Evolutionary conservation across 352 stramenopile species (phyloP).

Genomic region (Plasmopara muralis): DNA sequence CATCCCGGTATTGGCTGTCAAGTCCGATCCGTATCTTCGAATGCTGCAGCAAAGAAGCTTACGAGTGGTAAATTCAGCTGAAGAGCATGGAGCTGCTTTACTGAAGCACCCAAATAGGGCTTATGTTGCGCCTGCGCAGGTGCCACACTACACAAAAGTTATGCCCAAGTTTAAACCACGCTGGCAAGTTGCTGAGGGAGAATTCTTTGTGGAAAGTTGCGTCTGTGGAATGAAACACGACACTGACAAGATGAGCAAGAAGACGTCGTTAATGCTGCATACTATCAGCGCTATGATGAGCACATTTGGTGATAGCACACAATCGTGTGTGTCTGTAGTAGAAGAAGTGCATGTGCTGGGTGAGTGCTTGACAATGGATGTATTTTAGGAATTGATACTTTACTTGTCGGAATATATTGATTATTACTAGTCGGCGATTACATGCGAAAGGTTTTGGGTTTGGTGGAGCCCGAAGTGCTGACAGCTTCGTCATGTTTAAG

Average conservation of each 20-base stretch:
- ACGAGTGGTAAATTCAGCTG: constrained; percentile 12
- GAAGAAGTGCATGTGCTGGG: constrained; percentile 49
- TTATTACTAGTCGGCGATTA: constrained; percentile 65
- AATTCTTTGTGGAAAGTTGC: constrained; percentile 63
- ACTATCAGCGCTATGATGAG: constrained; percentile 81
- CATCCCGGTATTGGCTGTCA: constrained; percentile 24
- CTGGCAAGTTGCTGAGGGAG: constrained; percentile 64
- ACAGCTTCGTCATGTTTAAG: constrained; percentile 40
- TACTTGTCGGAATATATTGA: neutral
- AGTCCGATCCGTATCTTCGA: constrained; percentile 64
- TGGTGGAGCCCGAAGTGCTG: constrained; percentile 41
- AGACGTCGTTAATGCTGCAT: constrained; percentile 38
- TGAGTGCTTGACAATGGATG: constrained; percentile 10
- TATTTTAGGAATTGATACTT: no score
- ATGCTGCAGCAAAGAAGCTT: constrained; percentile 73
- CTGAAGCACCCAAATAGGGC: constrained; percentile 47
- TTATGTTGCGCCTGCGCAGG: constrained; percentile 45
- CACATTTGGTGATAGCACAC: constrained; percentile 64
- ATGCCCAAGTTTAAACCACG: constrained; percentile 38
- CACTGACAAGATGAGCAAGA: constrained; percentile 26
- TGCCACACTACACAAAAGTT: constrained; percentile 37
- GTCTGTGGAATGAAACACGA: constrained; percentile 53
- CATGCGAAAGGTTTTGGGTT: constrained; percentile 31
- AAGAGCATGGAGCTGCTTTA: constrained; percentile 2
- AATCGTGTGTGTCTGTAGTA: constrained; percentile 50